Evolutionary conservation across 1,284 basidiomycete species (phyloP), one percentile per base, ranked within the genome.

Genomic region (Xerocomus nothofagi): DNA sequence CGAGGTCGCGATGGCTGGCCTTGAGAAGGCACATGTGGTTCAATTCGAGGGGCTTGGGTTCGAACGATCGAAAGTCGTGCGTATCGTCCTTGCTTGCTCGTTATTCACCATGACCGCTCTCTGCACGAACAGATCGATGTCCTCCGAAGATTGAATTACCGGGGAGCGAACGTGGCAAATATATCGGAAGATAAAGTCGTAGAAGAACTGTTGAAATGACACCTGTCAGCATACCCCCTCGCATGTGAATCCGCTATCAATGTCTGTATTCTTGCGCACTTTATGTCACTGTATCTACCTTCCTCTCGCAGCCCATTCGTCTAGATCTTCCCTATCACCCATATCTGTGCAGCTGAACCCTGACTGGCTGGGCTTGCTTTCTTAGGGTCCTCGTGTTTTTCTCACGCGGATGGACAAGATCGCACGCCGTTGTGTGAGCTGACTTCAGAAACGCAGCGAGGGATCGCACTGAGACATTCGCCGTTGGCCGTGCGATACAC

Each of bases 111-210:
- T 15, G 20, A 12, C 18, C 24, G 8, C 11, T 42, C 26, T 30
- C 20, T 37, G 24, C 33, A 31, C 29, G 39, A 40, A n/a, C 57
- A 92, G 91, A 92, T 95, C 55, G 88, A 94, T 57, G 88, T 88
- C 10, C 77, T 98, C 54, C 84, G 89, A 60, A 79, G 87, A 59
- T 69, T 97, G 67, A 98, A 99, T 71, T 99, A 98, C 72, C 84
- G 95, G 17, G 95, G 91, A 12, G 72, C 75, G 23, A 86, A 88
- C 59, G 77, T 79, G 36, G 66, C 72, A 30, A 81, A 78, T 57
- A 82, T 85, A 55, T 70, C 75, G 45, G 81, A 84, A 55, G 81
- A 85, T 60, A 72, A 73, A 51, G 71, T 85, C 30, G 76, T 84
- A 30, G 77, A 83, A 64, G 78, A 82, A 65, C 63, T 84, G 42